phyloP scores from a whole-genome alignment of 192 early-diverging fungal species.

The Borealophlyctis nickersoniae region DNA sequence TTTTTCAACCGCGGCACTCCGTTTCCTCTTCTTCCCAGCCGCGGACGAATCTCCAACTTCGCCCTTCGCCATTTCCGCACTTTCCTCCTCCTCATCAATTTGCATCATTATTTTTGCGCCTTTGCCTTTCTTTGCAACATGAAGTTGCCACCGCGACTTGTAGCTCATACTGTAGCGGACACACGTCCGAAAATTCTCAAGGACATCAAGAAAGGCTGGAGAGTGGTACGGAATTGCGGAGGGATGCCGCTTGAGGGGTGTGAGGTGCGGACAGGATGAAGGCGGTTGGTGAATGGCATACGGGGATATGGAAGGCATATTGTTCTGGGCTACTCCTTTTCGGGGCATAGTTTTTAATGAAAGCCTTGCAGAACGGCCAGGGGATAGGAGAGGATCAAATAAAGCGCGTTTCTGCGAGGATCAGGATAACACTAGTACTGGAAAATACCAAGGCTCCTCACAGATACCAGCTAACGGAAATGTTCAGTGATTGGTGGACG shows the following conservation, averaged over 20 bases:
- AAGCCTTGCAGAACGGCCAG: too few relatives aligned
- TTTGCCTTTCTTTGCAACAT: conserved; percentile 26
- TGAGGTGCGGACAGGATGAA: conserved; percentile 31
- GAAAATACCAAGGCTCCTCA: too few relatives aligned
- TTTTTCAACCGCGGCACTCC: conserved; percentile 25
- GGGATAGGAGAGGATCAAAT: too few relatives aligned
- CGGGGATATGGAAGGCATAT: conserved; percentile 26
- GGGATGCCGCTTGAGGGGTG: conserved; percentile 16
- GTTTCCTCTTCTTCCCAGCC: conserved; percentile 26
- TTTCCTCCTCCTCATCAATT: conserved; percentile 28
- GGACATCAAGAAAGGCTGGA: conserved; percentile 14
- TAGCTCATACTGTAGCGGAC: conserved; percentile 32
- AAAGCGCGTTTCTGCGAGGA: too few relatives aligned
- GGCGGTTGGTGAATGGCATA: conserved; percentile 20
- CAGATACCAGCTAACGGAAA: too few relatives aligned
- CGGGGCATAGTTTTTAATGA: too few relatives aligned
- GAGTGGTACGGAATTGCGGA: neutral
- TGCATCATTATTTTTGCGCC: conserved; percentile 24
- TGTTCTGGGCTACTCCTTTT: too few relatives aligned
- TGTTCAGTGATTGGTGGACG: too few relatives aligned
- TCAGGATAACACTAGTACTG: too few relatives aligned
- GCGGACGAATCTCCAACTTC: neutral
- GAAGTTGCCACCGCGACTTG: conserved; percentile 19
- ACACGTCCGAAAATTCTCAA: conserved; percentile 22
- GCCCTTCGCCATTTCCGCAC: neutral